Conservation (phyloP, 176 grass and related monocot species). For the Carex cristatella region DNA sequence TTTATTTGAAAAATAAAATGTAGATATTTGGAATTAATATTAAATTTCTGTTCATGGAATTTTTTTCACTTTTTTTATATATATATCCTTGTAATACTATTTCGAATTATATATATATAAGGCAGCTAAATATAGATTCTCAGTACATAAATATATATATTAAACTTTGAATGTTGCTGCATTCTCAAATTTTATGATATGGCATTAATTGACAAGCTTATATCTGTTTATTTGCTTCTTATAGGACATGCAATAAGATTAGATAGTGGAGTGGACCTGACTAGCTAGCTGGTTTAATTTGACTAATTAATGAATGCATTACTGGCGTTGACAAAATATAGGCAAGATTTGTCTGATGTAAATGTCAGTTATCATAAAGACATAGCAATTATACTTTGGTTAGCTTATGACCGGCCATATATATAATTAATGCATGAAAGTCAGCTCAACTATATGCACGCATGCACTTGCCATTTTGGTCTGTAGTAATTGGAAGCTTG, state of each 20-base stretch:
- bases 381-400: conserved; percentile 7
- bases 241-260: background rate
- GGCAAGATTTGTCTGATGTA: background rate
- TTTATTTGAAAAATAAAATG: background rate
- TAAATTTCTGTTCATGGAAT: background rate
- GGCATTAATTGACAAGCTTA: background rate
- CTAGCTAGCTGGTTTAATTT: background rate
- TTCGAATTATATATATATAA: background rate
- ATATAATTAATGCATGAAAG: background rate
- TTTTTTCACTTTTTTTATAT: background rate
- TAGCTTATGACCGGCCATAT: conserved; percentile 1
- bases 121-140: background rate
- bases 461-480: background rate
- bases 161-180: background rate
- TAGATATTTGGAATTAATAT: background rate
- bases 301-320: background rate
- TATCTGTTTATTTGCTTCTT: background rate
- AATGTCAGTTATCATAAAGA: conserved; percentile 2
- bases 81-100: background rate
- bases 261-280: background rate
- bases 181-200: background rate
- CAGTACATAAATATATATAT: background rate
- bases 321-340: background rate
- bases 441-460: conserved; percentile 3
- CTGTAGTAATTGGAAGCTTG: background rate